These are phyloP conservation scores for Corynespora cassiicola DNA, from an alignment of 2,329 filamentous ascomycete species.

Conservation along the genomic window DNA sequence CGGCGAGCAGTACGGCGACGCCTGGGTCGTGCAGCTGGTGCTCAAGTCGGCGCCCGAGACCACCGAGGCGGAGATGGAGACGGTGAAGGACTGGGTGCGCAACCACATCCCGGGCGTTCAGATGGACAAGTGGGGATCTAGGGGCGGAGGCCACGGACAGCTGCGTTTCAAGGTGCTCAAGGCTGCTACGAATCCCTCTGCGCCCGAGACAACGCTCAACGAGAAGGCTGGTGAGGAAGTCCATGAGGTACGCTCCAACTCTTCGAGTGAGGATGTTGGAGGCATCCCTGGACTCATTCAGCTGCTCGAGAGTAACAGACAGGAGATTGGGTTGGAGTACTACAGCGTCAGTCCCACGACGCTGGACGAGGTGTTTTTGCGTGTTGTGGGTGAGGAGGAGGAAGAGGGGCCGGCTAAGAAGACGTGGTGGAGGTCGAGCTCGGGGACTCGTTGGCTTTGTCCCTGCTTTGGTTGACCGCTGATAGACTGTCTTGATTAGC, in stretches of 20 bases:
- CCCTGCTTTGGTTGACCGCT: too few species aligned
- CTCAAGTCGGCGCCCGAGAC: conserved; percentile 77
- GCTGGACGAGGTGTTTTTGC: conserved; percentile 88
- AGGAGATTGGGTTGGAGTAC: conserved; percentile 76
- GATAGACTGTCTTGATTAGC: too few species aligned
- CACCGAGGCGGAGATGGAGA: conserved; percentile 68
- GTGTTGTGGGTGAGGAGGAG: conserved; percentile 79
- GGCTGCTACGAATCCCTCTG: conserved; percentile 47
- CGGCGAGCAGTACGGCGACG: conserved; percentile 76
- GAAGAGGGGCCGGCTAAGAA: conserved; percentile 58
- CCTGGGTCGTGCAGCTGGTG: conserved; percentile 82
- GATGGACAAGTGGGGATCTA: conserved; percentile 63
- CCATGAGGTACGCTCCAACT: too few species aligned
- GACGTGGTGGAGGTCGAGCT: conserved; percentile 7
- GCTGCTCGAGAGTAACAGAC: conserved; percentile 73
- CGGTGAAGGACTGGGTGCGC: conserved; percentile 71
- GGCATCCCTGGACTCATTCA: conserved; percentile 75
- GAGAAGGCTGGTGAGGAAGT: too few species aligned
- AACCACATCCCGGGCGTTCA: conserved; percentile 67
- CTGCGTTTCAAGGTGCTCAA: conserved; percentile 80
- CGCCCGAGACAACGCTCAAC: conserved; percentile 4
- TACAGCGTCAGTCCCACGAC: conserved; percentile 89
- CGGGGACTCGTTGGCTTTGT: too few species aligned
- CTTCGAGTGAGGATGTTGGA: conserved; percentile 20
- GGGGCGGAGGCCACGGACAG: conserved; percentile 81